These are phyloP conservation scores for Calonectria fujianensis DNA, from an alignment of 2,329 filamentous ascomycete species.

Conservation along the genomic window DNA sequence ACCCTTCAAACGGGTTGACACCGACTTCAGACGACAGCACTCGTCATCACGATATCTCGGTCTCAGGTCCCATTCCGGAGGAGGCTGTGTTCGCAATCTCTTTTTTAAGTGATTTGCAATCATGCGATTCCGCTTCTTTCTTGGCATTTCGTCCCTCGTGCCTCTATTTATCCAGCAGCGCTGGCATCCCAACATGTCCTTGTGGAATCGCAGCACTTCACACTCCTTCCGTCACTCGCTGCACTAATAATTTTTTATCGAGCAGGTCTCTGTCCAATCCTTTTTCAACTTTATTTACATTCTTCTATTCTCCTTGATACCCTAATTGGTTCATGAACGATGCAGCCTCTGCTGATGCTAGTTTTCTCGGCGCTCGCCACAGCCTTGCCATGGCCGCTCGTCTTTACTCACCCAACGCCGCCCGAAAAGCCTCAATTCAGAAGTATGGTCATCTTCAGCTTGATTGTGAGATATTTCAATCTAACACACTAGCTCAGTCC, in stretches of 20 bases:
- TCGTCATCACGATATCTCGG: constrained; percentile 32
- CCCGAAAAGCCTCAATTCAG: constrained; percentile 24
- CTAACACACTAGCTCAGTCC: constrained; percentile 29
- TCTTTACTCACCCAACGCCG: constrained; percentile 4
- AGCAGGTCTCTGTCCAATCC: constrained; percentile 34
- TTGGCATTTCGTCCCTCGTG: background rate
- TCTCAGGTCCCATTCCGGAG: constrained; percentile 2
- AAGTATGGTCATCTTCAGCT: constrained; percentile 8
- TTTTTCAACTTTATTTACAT: background rate
- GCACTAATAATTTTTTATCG: constrained; percentile 5
- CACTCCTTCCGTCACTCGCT: constrained; percentile 33
- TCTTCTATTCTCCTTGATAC: constrained; percentile 14
- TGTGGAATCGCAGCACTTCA: background rate
- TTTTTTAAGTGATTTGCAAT: background rate
- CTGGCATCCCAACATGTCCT: background rate
- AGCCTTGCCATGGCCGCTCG: constrained; percentile 22
- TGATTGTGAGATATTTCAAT: background rate
- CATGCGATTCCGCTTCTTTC: background rate
- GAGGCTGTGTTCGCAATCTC: constrained; percentile 13
- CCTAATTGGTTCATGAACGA: background rate
- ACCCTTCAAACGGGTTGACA: constrained; percentile 31
- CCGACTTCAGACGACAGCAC: constrained; percentile 35
- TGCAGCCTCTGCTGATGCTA: background rate
- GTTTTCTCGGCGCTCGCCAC: constrained; percentile 1
- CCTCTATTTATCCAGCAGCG: background rate